Conservation (phyloP, 2,329 filamentous ascomycete species). For the Emericellopsis atlantica region DNA sequence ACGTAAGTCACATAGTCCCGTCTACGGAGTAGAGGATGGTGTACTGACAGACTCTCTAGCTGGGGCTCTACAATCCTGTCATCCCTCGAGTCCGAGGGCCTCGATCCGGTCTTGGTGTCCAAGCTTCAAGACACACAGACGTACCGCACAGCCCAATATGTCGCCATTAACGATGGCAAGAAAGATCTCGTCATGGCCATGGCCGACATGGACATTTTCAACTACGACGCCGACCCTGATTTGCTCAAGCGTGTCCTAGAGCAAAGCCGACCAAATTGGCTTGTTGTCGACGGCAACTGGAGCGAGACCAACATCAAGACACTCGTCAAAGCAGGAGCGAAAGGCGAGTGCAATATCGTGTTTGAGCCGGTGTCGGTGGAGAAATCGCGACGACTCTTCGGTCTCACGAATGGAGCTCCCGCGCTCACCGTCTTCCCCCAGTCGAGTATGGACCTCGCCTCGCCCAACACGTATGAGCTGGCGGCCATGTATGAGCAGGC, state of each 20-base stretch:
- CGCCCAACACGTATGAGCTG: slow-evolving; percentile 77
- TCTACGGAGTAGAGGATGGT: not conserved
- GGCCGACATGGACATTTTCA: slow-evolving; percentile 87
- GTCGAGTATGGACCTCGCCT: slow-evolving; percentile 58
- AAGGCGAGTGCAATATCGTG: slow-evolving; percentile 46
- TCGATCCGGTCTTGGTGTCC: slow-evolving; percentile 52
- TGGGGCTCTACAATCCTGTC: slow-evolving; percentile 63
- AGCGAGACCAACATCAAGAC: slow-evolving; percentile 47
- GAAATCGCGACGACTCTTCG: slow-evolving; percentile 64
- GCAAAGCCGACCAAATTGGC: slow-evolving; percentile 61
- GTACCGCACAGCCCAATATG: slow-evolving; percentile 74
- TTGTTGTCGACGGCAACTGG: slow-evolving; percentile 87
- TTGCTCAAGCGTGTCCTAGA: slow-evolving; percentile 10
- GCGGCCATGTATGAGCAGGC: slow-evolving; percentile 66
- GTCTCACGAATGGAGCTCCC: slow-evolving; percentile 20
- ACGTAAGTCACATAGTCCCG: slow-evolving; percentile 28
- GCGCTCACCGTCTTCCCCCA: slow-evolving; percentile 42
- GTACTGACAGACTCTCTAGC: slow-evolving; percentile 18
- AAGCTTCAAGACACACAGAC: slow-evolving; percentile 35
- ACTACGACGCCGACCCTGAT: slow-evolving; percentile 35
- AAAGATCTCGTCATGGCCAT: slow-evolving; percentile 85
- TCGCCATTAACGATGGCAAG: slow-evolving; percentile 73
- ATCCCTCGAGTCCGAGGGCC: slow-evolving; percentile 48
- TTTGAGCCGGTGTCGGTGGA: slow-evolving; percentile 83
- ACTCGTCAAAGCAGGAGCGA: slow-evolving; percentile 53